Percentiles rank a stretch among this genome's conserved stretches.
phyloP scores from a whole-genome alignment of 495 filamentous ascomycete species.

The Aspergillus ostianus region DNA sequence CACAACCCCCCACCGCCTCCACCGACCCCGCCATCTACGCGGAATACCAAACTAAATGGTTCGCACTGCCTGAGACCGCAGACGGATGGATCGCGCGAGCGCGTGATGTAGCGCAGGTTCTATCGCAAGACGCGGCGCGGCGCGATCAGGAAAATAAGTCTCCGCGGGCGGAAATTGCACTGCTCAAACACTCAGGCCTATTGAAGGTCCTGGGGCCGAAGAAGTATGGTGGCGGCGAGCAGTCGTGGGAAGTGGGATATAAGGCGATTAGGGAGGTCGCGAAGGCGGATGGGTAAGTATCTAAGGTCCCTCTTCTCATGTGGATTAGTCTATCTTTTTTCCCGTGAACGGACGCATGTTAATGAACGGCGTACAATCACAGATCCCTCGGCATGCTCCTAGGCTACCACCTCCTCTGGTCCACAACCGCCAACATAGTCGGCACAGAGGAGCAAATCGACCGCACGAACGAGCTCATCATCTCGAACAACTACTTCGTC shows the following conservation, averaged over 20 bases:
- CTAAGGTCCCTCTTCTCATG: not conserved
- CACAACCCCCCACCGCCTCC: conserved; percentile 22
- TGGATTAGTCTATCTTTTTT: too few relatives aligned
- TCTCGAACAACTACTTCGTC: conserved; percentile 59
- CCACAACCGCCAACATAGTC: conserved; percentile 53
- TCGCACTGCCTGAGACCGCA: conserved; percentile 40
- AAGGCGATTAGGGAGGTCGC: conserved; percentile 58
- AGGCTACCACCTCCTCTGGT: conserved; percentile 63
- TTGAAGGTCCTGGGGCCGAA: conserved; percentile 53
- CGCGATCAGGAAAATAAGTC: conserved; percentile 57
- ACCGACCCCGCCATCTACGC: conserved; percentile 54
- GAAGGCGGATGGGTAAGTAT: conserved; percentile 50
- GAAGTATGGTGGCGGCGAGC: conserved; percentile 56
- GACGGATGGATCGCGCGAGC: conserved; percentile 53
- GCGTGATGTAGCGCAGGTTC: conserved; percentile 49
- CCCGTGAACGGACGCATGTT: too few relatives aligned
- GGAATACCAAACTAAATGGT: conserved; percentile 45
- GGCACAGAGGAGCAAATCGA: conserved; percentile 55
- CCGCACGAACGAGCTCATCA: conserved; percentile 50
- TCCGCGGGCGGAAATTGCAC: conserved; percentile 51
- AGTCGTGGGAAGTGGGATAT: conserved; percentile 56
- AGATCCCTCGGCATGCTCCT: conserved; percentile 57
- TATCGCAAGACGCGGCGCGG: conserved; percentile 49
- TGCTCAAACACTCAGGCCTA: conserved; percentile 58
- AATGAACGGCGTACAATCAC: not conserved